Evolutionary conservation across 495 filamentous ascomycete species (phyloP), one percentile per base, ranked within the genome.

Genomic region (Aspergillus mulundensis): DNA sequence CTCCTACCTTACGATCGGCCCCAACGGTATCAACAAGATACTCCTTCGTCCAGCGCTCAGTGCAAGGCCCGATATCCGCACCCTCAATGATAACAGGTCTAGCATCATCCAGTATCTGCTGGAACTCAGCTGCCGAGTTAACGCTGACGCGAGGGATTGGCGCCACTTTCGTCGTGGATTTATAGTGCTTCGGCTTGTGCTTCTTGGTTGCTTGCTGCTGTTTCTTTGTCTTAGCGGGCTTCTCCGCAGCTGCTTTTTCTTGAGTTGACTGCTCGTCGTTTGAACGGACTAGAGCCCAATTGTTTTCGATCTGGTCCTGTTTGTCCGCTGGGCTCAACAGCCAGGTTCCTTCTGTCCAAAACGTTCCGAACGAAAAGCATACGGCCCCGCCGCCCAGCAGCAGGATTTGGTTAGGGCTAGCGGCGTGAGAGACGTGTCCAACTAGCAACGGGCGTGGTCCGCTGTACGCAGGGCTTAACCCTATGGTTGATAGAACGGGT

Each of bases 331-430:
- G 58, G 56, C 63, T 62, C 45, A 85, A 46, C 19, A 66, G 56
- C 69, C 79, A 85, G 39, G 77, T 77, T 0, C 80, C 84, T 42
- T 79, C 73, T 54, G 88, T 90, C 84, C 87, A 90, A 58, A 79
- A 86, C 14, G 85, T 85, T 7, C 89, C 90, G 78, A 95, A 93
- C 0, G 89, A 90, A 70, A 95, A 96, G 67, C 91, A 95, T 0
- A 91, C 88, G 23, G 89, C 89, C 18, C 92, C 91, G 15, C 92
- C 91, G 8, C 90, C 90, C 34, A 87, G 67, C 2, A 96, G 67
- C 16, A 87, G 59, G 4, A 90, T 59, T 23, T 77, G 64, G 15
- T 75, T 68, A 18, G 69, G 60, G 44, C 63, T 62, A 1, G 79
- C 70, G 7, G 74, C 67, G 19, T 77, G 82, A 7, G 77, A 69